Base-by-base conservation (phyloP, 768 basidiomycete genomes). In the Suillus spraguei region DNA sequence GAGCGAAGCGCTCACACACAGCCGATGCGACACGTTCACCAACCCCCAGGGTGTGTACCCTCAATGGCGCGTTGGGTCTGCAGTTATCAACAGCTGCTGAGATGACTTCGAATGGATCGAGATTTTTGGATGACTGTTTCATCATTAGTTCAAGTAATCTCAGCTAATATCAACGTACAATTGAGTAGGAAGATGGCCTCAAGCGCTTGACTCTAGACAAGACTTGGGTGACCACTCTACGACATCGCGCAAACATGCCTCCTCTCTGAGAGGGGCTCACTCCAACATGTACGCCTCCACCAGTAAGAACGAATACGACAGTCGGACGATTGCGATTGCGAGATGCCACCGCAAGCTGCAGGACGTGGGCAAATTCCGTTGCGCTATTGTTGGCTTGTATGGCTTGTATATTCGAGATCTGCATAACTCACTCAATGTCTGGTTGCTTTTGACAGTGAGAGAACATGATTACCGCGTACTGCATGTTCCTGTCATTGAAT, bases 41-140 rank as follows among this genome's bases (percentile, higher is more conserved):
- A 16, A 89, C 85, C 1, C 87, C 88, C 3, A 89, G 79, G 9
- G 81, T 78, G 64, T 87, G 89, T 6, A 88, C 75, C 14, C 85
- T 83, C 1, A 85, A 65, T 5, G 78, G 77, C 0, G 77, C 75
- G 9, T 69, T 49, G 0, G 65, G 44, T 1, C 71, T 55, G 33
- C 81, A 71, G 20, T 58, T 62, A 3, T 35, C 60, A 5, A 85
- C 76, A 20, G 79, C 81, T 2, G 65, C 55, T 3, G 72, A 58
- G 13, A 77, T 64, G 20, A 69, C 20, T 1, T 7, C 28, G 7
- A 59, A 56, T 41, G 78, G 65, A 1, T 60, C 42, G 16, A 77
- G 66, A 2, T 54, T 22, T 22, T 76, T 20, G 60, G 49, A 33
- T 2, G 0, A 3, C 76, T 71, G n/a, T 1, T 35, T 60, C 22